These are phyloP conservation scores for Lolium multiflorum DNA, from an alignment of 176 grass and related monocot genomes.

Conservation along the genomic window DNA sequence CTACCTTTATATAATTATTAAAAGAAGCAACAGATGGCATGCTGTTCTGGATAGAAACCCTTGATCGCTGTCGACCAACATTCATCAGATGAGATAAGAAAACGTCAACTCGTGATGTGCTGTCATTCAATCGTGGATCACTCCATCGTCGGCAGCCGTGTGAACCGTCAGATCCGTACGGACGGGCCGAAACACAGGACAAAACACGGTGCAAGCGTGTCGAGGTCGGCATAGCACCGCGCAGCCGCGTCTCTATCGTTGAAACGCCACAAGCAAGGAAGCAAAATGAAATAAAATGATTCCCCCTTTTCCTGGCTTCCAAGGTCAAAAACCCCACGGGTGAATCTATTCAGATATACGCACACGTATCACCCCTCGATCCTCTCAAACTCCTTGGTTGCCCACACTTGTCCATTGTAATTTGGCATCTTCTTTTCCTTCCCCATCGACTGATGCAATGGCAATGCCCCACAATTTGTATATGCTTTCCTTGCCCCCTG, in stretches of 20 bases:
- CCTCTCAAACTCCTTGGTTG: neutral
- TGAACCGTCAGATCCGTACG: neutral
- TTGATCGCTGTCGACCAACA: neutral
- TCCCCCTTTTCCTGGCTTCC: constrained; percentile 37
- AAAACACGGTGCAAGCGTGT: neutral
- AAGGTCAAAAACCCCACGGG: constrained; percentile 37
- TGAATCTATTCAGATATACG: neutral
- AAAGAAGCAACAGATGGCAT: neutral
- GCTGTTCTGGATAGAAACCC: neutral
- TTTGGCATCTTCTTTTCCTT: constrained; percentile 40
- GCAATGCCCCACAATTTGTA: neutral
- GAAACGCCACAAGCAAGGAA: neutral
- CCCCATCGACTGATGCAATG: neutral
- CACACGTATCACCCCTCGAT: neutral
- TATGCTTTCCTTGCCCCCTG: constrained; percentile 40
- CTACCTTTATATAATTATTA: no score
- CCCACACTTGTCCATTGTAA: neutral
- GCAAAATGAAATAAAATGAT: neutral
- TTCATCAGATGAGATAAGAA: neutral
- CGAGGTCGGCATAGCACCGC: neutral
- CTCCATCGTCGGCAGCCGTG: neutral
- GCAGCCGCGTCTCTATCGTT: neutral
- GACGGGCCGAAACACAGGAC: neutral
- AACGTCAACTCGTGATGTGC: neutral
- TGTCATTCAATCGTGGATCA: neutral